Evolutionary conservation across 176 grass and related monocot genomes (phyloP).

Genomic region (Phyllostachys edulis): DNA sequence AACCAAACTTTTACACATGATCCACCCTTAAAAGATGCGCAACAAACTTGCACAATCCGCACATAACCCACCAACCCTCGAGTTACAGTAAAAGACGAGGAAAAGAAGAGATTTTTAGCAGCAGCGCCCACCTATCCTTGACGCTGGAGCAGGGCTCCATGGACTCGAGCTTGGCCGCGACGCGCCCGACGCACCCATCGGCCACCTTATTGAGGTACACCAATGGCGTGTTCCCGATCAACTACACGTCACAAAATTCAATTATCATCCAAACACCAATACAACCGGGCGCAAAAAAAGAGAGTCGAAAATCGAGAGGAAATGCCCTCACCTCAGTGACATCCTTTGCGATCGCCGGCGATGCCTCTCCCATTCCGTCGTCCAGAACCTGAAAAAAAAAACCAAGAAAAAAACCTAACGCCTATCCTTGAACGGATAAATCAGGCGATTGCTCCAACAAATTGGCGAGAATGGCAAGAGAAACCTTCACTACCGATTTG

Average conservation of each 20-base stretch:
- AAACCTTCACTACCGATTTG: neutral
- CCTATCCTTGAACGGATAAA: neutral
- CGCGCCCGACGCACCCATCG: constrained; percentile 52
- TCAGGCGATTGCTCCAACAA: neutral
- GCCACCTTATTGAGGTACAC: constrained; percentile 87
- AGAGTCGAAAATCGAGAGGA: neutral
- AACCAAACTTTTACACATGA: neutral
- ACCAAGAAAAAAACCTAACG: neutral
- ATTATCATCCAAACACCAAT: neutral
- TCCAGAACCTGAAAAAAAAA: constrained; percentile 2
- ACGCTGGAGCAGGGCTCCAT: constrained; percentile 99
- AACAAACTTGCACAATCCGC: too few species aligned
- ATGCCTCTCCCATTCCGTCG: constrained; percentile 50
- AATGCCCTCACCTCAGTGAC: constrained; percentile 62
- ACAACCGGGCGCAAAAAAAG: neutral
- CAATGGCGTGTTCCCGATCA: constrained; percentile 90
- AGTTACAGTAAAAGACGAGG: neutral
- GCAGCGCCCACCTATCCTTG: constrained; percentile 65
- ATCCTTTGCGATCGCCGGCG: constrained; percentile 62
- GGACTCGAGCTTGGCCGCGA: constrained; percentile 90
- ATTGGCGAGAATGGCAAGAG: neutral
- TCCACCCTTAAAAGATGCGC: neutral
- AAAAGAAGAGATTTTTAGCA: neutral
- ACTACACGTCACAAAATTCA: constrained; percentile 36
- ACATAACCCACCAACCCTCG: neutral